Evolutionary conservation across 2,329 filamentous ascomycete species (phyloP).

Genomic region (Trichoderma polysporum): DNA sequence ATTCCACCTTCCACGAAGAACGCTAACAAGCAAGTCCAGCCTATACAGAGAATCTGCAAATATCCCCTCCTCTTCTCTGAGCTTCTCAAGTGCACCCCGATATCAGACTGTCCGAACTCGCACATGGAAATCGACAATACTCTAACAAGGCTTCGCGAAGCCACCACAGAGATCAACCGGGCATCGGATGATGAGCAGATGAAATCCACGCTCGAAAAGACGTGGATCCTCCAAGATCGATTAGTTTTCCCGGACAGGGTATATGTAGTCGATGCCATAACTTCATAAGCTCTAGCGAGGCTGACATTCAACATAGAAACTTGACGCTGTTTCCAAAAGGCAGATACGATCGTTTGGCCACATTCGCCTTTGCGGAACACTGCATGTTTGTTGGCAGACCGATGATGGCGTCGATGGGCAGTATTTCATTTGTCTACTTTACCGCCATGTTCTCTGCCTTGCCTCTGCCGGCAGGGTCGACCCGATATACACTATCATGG

Average conservation of each 20-base stretch:
- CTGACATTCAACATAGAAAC: constrained; percentile 36
- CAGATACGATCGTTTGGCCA: constrained; percentile 80
- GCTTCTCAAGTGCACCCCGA: constrained; percentile 77
- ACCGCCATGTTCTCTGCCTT: constrained; percentile 75
- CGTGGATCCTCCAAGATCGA: constrained; percentile 80
- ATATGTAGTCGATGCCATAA: constrained; percentile 28
- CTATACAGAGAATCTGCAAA: constrained; percentile 87
- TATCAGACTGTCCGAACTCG: constrained; percentile 78
- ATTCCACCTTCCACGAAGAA: not conserved
- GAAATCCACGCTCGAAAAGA: constrained; percentile 72
- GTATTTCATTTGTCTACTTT: constrained; percentile 85
- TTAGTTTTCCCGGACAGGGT: constrained; percentile 74
- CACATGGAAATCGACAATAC: constrained; percentile 77
- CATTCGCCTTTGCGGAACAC: constrained; percentile 74
- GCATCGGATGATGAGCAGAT: constrained; percentile 75
- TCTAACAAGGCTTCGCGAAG: constrained; percentile 68
- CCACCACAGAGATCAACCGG: constrained; percentile 76
- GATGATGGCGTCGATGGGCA: constrained; percentile 66
- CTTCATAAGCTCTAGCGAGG: not conserved
- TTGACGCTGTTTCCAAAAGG: constrained; percentile 56
- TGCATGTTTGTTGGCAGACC: constrained; percentile 81
- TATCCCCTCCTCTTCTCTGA: constrained; percentile 87
- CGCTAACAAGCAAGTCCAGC: constrained; percentile 52
- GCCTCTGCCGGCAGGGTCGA: constrained; percentile 65
- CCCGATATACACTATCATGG: constrained; percentile 69